Conservation (phyloP, 2,329 filamentous ascomycete species). For the Venturia oleaginea region DNA sequence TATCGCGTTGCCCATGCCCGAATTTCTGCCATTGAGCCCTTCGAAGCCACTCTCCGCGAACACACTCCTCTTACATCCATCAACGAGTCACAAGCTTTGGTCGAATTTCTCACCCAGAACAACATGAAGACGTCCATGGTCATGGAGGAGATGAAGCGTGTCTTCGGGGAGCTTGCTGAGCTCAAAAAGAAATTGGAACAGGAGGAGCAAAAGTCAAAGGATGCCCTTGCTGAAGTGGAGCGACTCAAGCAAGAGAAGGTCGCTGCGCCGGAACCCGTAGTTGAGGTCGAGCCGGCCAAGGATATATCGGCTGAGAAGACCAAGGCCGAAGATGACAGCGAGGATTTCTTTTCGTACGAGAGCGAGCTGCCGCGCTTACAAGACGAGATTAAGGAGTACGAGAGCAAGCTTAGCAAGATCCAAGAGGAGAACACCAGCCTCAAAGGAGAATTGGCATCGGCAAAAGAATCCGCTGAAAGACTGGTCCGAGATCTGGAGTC, state of each 20-base stretch:
- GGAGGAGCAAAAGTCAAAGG: slow-evolving; percentile 52
- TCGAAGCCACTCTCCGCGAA: slow-evolving; percentile 83
- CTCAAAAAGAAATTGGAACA: slow-evolving; percentile 69
- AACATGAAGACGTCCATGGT: slow-evolving; percentile 85
- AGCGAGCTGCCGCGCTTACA: slow-evolving; percentile 78
- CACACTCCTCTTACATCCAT: slow-evolving; percentile 89
- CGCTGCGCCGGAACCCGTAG: slow-evolving; percentile 14
- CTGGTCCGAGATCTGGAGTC: slow-evolving; percentile 53
- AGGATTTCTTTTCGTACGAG: slow-evolving; percentile 90
- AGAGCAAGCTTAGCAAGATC: slow-evolving; percentile 61
- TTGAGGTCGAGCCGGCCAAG: background rate
- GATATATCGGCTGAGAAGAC: background rate
- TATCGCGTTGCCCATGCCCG: slow-evolving; percentile 87
- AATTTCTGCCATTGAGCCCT: slow-evolving; percentile 80
- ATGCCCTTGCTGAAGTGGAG: slow-evolving; percentile 55
- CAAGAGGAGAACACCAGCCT: slow-evolving; percentile 59
- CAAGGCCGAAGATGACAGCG: slow-evolving; percentile 34
- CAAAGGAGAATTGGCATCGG: slow-evolving; percentile 59
- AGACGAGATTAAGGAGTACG: slow-evolving; percentile 59
- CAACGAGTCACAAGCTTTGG: slow-evolving; percentile 68
- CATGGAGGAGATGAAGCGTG: slow-evolving; percentile 82
- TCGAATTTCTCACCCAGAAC: slow-evolving; percentile 84
- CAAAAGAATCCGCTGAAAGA: slow-evolving; percentile 53
- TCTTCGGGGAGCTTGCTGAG: slow-evolving; percentile 72
- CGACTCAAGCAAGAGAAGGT: slow-evolving; percentile 34